Evolutionary conservation across 1,284 basidiomycete genomes (phyloP).

Genomic region (Puccinia sorghi): DNA sequence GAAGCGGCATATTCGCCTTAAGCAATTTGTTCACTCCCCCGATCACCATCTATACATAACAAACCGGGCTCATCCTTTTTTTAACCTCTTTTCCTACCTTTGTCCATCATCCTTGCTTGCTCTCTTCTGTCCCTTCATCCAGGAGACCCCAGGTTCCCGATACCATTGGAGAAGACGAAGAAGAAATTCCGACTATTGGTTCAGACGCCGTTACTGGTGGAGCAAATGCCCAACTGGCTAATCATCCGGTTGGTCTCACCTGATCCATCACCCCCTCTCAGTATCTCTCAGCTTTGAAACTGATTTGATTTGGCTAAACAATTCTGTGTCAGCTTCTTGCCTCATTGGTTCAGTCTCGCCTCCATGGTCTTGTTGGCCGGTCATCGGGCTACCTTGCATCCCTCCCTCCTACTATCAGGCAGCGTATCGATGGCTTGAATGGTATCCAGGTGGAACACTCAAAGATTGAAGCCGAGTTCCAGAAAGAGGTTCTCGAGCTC

Average conservation of each 20-base stretch:
- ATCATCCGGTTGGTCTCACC: conserved; percentile 32
- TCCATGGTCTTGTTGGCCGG: conserved; percentile 46
- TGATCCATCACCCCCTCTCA: background rate
- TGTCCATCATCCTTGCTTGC: background rate
- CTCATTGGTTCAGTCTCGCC: conserved; percentile 48
- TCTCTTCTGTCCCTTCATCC: background rate
- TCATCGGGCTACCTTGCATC: conserved; percentile 48
- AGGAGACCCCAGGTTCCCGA: conserved; percentile 57
- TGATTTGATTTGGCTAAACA: background rate
- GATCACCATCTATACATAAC: background rate
- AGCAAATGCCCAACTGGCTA: conserved; percentile 51
- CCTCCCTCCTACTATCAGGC: conserved; percentile 41
- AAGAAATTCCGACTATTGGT: conserved; percentile 55
- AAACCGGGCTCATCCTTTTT: background rate
- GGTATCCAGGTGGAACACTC: conserved; percentile 47
- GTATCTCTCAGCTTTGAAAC: background rate
- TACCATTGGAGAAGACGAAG: conserved; percentile 56
- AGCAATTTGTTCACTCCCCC: background rate
- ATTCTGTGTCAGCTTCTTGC: conserved; percentile 33
- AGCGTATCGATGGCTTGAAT: conserved; percentile 47
- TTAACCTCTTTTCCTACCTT: background rate
- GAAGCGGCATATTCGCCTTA: background rate
- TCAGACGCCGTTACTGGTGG: conserved; percentile 52
- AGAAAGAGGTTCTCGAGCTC: conserved; percentile 49
- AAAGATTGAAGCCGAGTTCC: conserved; percentile 49